Evolutionary conservation across 257 asterid genomes (phyloP), one percentile per base, ranked within the genome.

Genomic region (Asclepias syriaca): DNA sequence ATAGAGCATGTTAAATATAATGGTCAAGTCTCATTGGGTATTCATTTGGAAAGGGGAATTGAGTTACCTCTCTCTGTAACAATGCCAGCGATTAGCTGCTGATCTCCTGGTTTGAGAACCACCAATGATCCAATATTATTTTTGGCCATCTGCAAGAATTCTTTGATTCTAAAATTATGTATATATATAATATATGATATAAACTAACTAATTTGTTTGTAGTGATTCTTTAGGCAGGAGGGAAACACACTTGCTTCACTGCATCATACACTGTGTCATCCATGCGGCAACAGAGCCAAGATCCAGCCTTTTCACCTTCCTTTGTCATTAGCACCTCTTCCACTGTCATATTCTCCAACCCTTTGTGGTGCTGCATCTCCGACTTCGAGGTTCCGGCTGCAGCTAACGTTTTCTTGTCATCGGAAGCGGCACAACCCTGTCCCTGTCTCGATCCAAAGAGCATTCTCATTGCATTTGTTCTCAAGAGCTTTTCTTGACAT

Each of bases 121-220:
- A 91, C 93, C 85, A 92, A 78, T 7, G 97, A 92, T 69, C 97
- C 96, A 49, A 88, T 82, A 71, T 89, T 89, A 84, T 89, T 89
- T 70, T 78, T 85, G 56, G 95, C 86, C 95, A 89, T 89, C 96
- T 91, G 87, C 78, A 79, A 71, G 78, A 71, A 13, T 49, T 19
- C 32, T 51, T 69, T 16, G 39, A 15, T 63, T 55, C 19, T 67
- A 10, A 27, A 7, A 22, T 24, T 24, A 24, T 18, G 40, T 70
- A 22, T 24, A 71, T 19, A 22, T 39, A 43, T 43, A 43, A 43
- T 43, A 40, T 8, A 43, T 43, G 34, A 43, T 34, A 43, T 43
- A 43, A 40, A 6, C 46, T 43, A 40, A 65, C 11, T 34, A 9
- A 16, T 22, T 55, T 21, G 7, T 72, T n/a, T 60, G 27, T 22